Conservation (phyloP, 371 early-diverging fungal genomes). For the Conidiobolus incongruus region DNA sequence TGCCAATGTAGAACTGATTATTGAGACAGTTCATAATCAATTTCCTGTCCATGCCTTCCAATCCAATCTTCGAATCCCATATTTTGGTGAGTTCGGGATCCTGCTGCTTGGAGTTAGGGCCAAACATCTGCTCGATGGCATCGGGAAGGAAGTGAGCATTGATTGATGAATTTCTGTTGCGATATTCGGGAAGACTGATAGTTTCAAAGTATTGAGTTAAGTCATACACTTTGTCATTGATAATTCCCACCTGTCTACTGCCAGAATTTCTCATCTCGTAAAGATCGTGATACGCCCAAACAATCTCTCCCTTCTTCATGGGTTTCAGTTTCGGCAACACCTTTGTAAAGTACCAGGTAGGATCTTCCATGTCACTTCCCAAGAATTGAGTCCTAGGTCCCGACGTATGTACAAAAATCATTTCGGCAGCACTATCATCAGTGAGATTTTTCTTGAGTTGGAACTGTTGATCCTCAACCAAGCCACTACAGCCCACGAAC, state of each 20-base stretch:
- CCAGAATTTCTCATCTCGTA: conserved; percentile 18
- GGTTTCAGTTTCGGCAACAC: conserved; percentile 15
- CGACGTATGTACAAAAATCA: conserved; percentile 8
- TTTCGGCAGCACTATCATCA: conserved; percentile 7
- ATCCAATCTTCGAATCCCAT: neutral
- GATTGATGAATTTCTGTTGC: neutral
- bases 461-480: conserved; percentile 13
- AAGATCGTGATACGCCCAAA: conserved; percentile 15
- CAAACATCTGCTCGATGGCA: neutral
- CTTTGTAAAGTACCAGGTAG: conserved; percentile 7
- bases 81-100: conserved; percentile 1
- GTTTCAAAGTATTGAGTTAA: conserved; percentile 37
- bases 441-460: conserved; percentile 8
- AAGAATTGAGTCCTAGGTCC: neutral
- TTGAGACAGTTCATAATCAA: conserved; percentile 45
- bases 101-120: conserved; percentile 4
- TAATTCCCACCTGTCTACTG: conserved; percentile 31
- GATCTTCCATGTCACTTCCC: neutral
- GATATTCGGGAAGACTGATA: neutral
- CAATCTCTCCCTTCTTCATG: conserved; percentile 36
- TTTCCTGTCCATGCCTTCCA: neutral
- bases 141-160: neutral
- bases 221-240: conserved; percentile 54
- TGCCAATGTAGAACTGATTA: conserved; percentile 67
- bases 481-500: conserved; percentile 22